Base-by-base conservation (phyloP, 257 asterid genomes). In the Datura wrightii region DNA sequence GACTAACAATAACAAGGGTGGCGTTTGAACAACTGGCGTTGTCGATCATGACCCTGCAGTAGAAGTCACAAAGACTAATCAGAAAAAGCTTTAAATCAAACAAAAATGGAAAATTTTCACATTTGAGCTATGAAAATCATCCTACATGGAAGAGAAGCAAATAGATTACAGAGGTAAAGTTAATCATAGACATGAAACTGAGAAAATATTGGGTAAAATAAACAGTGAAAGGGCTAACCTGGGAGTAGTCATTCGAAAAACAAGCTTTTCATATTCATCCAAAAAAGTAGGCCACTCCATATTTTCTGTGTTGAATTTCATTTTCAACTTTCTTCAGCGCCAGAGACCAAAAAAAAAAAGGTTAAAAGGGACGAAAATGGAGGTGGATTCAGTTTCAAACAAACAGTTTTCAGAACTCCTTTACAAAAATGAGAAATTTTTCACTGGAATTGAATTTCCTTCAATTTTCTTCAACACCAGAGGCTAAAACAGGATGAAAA, bases 191-290 rank as follows among this genome's bases (percentile, higher is more conserved):
- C 42, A 39, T 39, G 42, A 39, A 24, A 39, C 42, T 39, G n/a
- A 59, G 5, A 24, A 24, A 24, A 24, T 24, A 24, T 24, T 24
- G 31, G 31, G 31, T 24, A 24, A 24, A 55, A 71, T 37, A 1
- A 76, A n/a, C n/a, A 31, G 39, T 16, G n/a, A 44, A 10, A 31
- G 39, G 56, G 36, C 15, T 55, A 87, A 97, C 98, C 98, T 95
- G 6, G 99, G 98, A 63, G 95, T 92, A 62, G 92, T 92, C 98
- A 95, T 95, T 54, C 98, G 93, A 85, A 89, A 83, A 59, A 97
- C 89, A 86, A 95, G 99, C 83, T 97, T 95, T 60, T 97, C 97
- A 60, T 97, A 97, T 87, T 97, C 99, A 90, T 97, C 98, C 85
- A 93, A 74, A 87, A 90, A 85, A 11, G 91, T 85, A 46, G 92